These are phyloP conservation scores for Gnomoniopsis sp. DNA, from an alignment of 2,329 filamentous ascomycete genomes.

Conservation along the genomic window DNA sequence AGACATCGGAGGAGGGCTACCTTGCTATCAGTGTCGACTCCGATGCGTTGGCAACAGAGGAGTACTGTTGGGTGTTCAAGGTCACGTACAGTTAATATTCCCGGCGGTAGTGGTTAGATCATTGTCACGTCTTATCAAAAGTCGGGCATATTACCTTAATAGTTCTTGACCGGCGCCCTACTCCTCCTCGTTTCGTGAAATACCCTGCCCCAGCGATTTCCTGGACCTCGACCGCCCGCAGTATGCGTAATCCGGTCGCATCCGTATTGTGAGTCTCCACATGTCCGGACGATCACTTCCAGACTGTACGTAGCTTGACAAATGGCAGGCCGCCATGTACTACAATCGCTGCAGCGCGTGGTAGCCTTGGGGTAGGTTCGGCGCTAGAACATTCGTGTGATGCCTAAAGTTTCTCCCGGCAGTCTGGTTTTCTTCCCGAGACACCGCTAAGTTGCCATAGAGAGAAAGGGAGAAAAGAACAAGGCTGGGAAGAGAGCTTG, in stretches of 20 bases:
- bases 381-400: constrained; percentile 12
- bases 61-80: constrained; percentile 41
- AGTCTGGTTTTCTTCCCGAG: not conserved
- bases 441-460: not conserved
- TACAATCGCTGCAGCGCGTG: constrained; percentile 3
- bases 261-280: too few relatives aligned
- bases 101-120: too few relatives aligned
- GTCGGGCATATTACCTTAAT: too few relatives aligned
- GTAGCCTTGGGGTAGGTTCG: constrained; percentile 5
- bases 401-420: not conserved
- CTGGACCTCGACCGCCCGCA: not conserved
- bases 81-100: constrained; percentile 26
- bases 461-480: too few relatives aligned
- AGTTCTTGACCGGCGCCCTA: too few relatives aligned
- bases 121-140: too few relatives aligned
- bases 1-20: constrained; percentile 16
- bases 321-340: constrained; percentile 17
- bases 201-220: too few relatives aligned
- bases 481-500: too few relatives aligned
- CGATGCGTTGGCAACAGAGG: constrained; percentile 28
- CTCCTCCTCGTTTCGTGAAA: too few relatives aligned
- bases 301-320: constrained; percentile 3
- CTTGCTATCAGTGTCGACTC: constrained; percentile 30
- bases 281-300: constrained; percentile 5
- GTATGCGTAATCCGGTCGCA: too few relatives aligned